Conservation (phyloP, 2,329 filamentous ascomycete species). For the Fusarium sp. region DNA sequence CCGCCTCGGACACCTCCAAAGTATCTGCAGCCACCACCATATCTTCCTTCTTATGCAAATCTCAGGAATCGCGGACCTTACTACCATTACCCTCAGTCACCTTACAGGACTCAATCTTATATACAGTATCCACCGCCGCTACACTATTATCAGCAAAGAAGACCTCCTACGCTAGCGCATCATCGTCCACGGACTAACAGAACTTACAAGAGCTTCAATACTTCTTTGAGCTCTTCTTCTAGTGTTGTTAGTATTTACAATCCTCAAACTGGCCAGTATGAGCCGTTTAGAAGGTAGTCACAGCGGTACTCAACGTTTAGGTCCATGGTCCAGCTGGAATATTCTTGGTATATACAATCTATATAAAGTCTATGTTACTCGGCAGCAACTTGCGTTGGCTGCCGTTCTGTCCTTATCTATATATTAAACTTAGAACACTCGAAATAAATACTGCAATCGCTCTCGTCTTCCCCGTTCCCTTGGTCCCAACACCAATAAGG, state of each 20-base stretch:
- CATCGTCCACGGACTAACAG: conserved; percentile 16
- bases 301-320: fast-evolving
- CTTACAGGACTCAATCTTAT: not conserved
- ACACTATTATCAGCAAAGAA: conserved; percentile 16
- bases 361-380: not conserved
- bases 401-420: not conserved
- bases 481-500: fast-evolving
- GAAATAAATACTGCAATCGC: not conserved
- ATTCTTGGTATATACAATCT: not conserved
- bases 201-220: conserved; percentile 14
- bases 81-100: not conserved
- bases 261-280: conserved; percentile 10
- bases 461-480: not conserved
- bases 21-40: not conserved
- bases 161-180: not conserved
- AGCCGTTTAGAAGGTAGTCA: conserved; percentile 1
- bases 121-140: conserved; percentile 12
- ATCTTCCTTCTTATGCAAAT: not conserved
- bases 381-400: not conserved
- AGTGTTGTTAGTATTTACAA: conserved; percentile 19
- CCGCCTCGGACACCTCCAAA: not conserved
- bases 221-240: conserved; percentile 8
- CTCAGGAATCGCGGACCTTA: not conserved
- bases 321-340: not conserved
- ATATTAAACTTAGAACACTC: not conserved